phyloP scores from a whole-genome alignment of 2,329 filamentous ascomycete genomes.

The Erysiphe pisi region DNA sequence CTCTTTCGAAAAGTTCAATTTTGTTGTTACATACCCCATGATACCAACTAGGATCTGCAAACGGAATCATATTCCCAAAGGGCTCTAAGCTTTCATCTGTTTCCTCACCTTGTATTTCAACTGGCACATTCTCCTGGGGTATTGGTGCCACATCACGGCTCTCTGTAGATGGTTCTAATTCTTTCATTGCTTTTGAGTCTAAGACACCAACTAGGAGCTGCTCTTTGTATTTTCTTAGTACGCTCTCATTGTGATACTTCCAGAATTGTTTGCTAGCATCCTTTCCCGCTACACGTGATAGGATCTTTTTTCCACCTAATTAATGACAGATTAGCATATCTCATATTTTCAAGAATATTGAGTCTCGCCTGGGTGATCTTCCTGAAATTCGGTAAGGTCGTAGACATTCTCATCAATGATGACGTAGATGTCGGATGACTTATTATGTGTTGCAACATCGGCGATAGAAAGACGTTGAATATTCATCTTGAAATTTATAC shows the following conservation, averaged over 20 bases:
- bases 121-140: conserved; percentile 41
- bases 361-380: conserved; percentile 62
- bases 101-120: conserved; percentile 48
- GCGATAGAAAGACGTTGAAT: conserved; percentile 63
- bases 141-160: conserved; percentile 40
- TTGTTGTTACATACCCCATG: conserved; percentile 59
- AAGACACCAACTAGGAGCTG: conserved; percentile 59
- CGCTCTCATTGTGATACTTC: conserved; percentile 37
- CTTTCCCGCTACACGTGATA: conserved; percentile 37
- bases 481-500: no score
- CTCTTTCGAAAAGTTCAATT: background rate
- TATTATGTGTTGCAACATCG: conserved; percentile 89
- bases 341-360: background rate
- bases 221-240: conserved; percentile 58
- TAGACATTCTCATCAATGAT: conserved; percentile 93
- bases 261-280: conserved; percentile 37
- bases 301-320: conserved; percentile 38
- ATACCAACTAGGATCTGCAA: conserved; percentile 89
- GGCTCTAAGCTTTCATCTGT: conserved; percentile 57
- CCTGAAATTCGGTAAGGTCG: conserved; percentile 79
- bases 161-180: conserved; percentile 38
- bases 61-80: conserved; percentile 79
- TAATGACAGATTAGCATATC: conserved; percentile 36
- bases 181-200: conserved; percentile 59
- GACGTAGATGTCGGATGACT: conserved; percentile 73